A percentile compares a stretch with the other conserved stretches of the same genome.
Evolutionary conservation across 2,329 filamentous ascomycete genomes (phyloP).

Genomic region (Pseudogymnoascus sp.): DNA sequence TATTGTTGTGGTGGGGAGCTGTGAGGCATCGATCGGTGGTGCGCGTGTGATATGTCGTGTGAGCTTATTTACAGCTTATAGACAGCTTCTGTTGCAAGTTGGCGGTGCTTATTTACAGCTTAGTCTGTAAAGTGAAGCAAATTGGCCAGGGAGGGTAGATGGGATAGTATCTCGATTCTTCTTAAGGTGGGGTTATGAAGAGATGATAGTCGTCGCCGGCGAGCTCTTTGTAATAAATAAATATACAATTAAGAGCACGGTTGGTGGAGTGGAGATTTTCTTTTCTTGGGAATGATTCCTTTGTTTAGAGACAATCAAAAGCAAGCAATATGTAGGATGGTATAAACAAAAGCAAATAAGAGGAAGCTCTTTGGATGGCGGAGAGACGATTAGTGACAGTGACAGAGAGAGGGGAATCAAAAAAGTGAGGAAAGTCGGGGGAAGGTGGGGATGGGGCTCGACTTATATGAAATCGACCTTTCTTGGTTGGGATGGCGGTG

Average conservation of each 20-base stretch:
- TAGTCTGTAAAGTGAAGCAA: constrained; percentile 1
- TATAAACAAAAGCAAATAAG: not conserved
- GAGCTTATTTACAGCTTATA: not conserved
- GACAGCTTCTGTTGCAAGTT: not conserved
- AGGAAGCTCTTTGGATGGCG: not conserved
- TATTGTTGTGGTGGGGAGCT: not conserved
- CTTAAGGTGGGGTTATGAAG: not conserved
- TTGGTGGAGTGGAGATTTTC: not conserved
- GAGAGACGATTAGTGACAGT: too few relatives aligned
- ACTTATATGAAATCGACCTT: not conserved
- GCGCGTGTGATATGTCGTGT: not conserved
- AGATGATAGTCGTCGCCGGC: not conserved
- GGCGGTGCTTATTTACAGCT: constrained; percentile 3
- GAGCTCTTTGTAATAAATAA: not conserved
- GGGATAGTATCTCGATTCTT: not conserved
- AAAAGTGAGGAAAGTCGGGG: not conserved
- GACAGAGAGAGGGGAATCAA: not conserved
- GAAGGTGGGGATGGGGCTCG: not conserved
- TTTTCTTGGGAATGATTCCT: not conserved
- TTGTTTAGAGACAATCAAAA: not conserved
- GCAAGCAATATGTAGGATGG: not conserved
- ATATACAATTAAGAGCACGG: not conserved
- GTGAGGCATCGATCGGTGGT: not conserved
- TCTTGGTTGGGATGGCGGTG: not conserved
- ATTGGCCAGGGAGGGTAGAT: not conserved